Evolutionary conservation across 1,284 basidiomycete species (phyloP).

Genomic region (Naganishia albida): DNA sequence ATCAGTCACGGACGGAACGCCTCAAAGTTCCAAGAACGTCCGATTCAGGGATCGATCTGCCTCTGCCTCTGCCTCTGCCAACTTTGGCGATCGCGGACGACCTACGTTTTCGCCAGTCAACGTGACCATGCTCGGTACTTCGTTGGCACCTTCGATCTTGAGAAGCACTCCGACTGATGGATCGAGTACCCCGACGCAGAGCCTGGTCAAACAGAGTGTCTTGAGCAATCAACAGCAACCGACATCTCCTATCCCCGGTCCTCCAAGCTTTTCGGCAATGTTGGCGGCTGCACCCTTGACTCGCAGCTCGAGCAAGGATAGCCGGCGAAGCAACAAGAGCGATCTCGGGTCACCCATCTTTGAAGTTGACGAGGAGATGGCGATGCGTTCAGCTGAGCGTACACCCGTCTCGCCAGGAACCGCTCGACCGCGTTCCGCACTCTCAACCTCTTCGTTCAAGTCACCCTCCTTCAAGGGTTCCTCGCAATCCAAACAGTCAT

Average conservation of each 20-base stretch:
- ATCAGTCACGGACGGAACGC: not conserved
- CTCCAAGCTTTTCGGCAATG: not conserved
- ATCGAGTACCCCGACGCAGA: slow-evolving; percentile 13
- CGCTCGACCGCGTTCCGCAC: slow-evolving; percentile 3
- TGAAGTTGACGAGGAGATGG: slow-evolving; percentile 17
- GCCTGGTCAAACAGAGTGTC: slow-evolving; percentile 12
- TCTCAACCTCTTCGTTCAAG: not conserved
- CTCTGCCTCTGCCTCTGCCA: slow-evolving; percentile 16
- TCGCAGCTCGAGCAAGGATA: slow-evolving; percentile 15
- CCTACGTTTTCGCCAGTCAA: slow-evolving; percentile 15
- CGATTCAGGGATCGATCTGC: slow-evolving; percentile 18
- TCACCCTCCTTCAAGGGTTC: slow-evolving; percentile 2
- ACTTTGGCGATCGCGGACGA: slow-evolving; percentile 18
- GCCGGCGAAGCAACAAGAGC: slow-evolving; percentile 1
- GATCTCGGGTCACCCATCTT: slow-evolving; percentile 18
- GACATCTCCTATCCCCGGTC: not conserved
- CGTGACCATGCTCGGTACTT: slow-evolving; percentile 9
- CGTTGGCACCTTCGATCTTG: slow-evolving; percentile 2
- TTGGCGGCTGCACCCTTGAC: not conserved
- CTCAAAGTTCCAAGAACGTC: slow-evolving; percentile 3
- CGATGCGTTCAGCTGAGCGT: not conserved
- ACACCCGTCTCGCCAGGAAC: not conserved
- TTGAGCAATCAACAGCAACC: not conserved
- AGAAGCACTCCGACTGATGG: slow-evolving; percentile 16
- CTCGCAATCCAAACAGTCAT: slow-evolving; percentile 1